Evolutionary conservation across 75 land plant genomes (phyloP).

Genomic region (Picea sitchensis): DNA sequence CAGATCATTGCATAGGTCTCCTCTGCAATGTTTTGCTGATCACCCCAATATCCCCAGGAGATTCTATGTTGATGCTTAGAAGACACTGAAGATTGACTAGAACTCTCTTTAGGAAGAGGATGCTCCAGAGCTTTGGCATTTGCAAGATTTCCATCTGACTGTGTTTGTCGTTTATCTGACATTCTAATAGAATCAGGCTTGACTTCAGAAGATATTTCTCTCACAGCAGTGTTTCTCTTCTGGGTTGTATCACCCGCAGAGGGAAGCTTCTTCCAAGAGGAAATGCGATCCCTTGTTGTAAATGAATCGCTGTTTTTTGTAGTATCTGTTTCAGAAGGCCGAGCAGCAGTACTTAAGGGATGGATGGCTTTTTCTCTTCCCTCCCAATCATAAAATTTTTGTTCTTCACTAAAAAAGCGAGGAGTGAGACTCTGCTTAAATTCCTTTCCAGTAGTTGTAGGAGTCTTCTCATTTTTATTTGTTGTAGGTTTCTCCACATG

Average conservation of each 20-base stretch:
- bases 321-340: constrained; percentile 17
- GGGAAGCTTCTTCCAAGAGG: constrained; percentile 83
- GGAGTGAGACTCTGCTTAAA: constrained; percentile 29
- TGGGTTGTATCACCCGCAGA: constrained; percentile 32
- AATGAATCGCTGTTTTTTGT: constrained; percentile 28
- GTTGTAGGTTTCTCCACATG: constrained; percentile 45
- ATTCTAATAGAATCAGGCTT: constrained; percentile 15
- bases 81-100: constrained; percentile 26
- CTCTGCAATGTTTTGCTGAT: constrained; percentile 60
- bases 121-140: constrained; percentile 30
- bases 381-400: constrained; percentile 37
- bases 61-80: constrained; percentile 59
- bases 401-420: constrained; percentile 64
- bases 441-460: constrained; percentile 23
- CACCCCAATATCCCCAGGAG: constrained; percentile 91
- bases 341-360: constrained; percentile 9
- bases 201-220: constrained; percentile 24
- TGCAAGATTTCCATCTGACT: constrained; percentile 16
- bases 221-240: constrained; percentile 16
- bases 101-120: constrained; percentile 24
- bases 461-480: constrained; percentile 27
- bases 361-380: constrained; percentile 24
- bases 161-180: constrained; percentile 6
- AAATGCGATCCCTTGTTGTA: constrained; percentile 42
- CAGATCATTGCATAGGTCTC: constrained; percentile 72